These are phyloP conservation scores for Stachybotrys chlorohalonatus DNA, from an alignment of 2,329 filamentous ascomycete genomes.

Conservation along the genomic window DNA sequence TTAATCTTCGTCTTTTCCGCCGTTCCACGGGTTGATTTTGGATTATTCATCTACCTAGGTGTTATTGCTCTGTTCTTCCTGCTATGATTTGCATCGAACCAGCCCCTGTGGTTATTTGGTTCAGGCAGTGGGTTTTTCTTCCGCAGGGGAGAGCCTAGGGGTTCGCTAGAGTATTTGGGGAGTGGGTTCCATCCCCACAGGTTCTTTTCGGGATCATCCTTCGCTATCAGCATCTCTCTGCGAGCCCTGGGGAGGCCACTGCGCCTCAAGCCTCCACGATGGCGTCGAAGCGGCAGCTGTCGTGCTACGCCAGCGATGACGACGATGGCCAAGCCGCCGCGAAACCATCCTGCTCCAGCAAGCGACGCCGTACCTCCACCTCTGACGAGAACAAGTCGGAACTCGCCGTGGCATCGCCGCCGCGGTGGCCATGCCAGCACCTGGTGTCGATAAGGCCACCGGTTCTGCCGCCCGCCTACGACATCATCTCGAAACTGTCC, in stretches of 20 bases:
- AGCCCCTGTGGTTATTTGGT: too few relatives aligned
- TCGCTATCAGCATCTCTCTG: neutral
- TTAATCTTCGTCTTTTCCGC: too few relatives aligned
- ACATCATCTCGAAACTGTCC: slow-evolving; percentile 57
- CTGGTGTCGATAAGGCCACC: neutral
- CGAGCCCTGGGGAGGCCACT: neutral
- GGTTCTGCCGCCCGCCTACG: neutral
- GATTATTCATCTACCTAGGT: too few relatives aligned
- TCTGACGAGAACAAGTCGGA: neutral
- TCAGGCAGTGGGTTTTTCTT: neutral
- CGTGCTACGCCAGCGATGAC: slow-evolving; percentile 1
- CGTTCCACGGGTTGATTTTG: too few relatives aligned
- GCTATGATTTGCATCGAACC: too few relatives aligned
- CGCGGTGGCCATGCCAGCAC: neutral
- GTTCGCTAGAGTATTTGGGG: neutral
- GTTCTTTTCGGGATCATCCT: neutral
- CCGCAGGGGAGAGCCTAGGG: neutral
- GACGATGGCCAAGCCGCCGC: neutral
- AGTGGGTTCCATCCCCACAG: neutral
- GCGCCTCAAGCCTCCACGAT: slow-evolving; percentile 7
- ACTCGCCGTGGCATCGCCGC: neutral
- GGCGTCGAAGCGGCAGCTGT: slow-evolving; percentile 14
- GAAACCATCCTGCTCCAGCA: neutral
- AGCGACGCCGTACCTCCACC: neutral
- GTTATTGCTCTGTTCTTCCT: too few relatives aligned